Evolutionary conservation across 352 stramenopile species (phyloP).

Genomic region (Globisporangium nunn): DNA sequence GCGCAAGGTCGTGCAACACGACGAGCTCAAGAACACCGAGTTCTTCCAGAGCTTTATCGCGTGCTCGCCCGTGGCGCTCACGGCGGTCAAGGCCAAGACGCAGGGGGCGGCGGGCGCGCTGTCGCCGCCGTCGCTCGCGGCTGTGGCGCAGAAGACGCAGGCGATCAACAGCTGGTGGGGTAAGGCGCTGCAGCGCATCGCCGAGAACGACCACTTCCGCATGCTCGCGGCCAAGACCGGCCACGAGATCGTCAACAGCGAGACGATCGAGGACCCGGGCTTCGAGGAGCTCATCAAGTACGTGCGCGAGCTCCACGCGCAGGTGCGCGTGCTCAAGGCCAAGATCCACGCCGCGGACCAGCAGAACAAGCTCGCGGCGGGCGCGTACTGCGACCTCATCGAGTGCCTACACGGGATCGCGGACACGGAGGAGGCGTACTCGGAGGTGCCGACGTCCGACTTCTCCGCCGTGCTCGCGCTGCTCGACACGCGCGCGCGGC

Average conservation of each 20-base stretch:
- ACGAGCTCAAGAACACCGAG: slow-evolving; percentile 62
- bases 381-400: slow-evolving; percentile 80
- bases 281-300: slow-evolving; percentile 66
- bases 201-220: slow-evolving; percentile 72
- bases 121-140: slow-evolving; percentile 24
- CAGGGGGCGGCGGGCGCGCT: slow-evolving; percentile 8
- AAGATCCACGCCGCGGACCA: slow-evolving; percentile 52
- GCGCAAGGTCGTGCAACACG: slow-evolving; percentile 67
- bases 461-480: slow-evolving; percentile 55
- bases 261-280: slow-evolving; percentile 58
- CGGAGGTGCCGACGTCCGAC: slow-evolving; percentile 52
- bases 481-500: slow-evolving; percentile 65
- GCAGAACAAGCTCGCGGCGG: slow-evolving; percentile 64
- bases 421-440: slow-evolving; percentile 59
- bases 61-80: slow-evolving; percentile 68
- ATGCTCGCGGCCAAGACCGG: slow-evolving; percentile 48
- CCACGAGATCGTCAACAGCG: slow-evolving; percentile 27
- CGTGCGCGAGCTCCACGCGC: slow-evolving; percentile 47
- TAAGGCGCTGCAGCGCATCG: slow-evolving; percentile 76
- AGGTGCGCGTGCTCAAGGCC: slow-evolving; percentile 56
- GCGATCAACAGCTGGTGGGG: slow-evolving; percentile 75
- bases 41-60: slow-evolving; percentile 71
- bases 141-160: slow-evolving; percentile 59
- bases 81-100: slow-evolving; percentile 50
- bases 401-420: slow-evolving; percentile 62